These are phyloP conservation scores for Ramularia collo-cygni DNA, from an alignment of 2,329 filamentous ascomycete genomes.

Conservation along the genomic window DNA sequence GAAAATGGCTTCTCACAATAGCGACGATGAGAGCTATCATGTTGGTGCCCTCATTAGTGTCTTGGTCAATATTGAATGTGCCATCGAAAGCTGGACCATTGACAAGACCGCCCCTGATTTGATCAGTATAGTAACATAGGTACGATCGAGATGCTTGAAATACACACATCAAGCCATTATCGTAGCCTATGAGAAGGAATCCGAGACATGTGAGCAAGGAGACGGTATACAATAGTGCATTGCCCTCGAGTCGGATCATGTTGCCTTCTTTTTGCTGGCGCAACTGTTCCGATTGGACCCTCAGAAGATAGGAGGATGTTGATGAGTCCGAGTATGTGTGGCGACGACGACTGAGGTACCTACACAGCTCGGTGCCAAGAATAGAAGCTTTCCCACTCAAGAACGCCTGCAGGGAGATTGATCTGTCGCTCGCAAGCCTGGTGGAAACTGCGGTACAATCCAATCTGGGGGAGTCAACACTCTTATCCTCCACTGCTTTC, in stretches of 20 bases:
- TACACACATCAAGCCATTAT: slow-evolving; percentile 38
- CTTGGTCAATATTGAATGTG: slow-evolving; percentile 35
- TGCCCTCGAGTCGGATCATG: slow-evolving; percentile 29
- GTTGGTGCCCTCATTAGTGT: slow-evolving; percentile 28
- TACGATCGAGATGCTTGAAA: slow-evolving; percentile 18
- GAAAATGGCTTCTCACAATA: slow-evolving; percentile 22
- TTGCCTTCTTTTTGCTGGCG: slow-evolving; percentile 4
- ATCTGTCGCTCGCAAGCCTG: no score
- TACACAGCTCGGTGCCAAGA: no score
- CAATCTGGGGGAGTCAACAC: no score
- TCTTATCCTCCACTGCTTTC: no score
- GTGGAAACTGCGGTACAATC: no score
- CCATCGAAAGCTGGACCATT: slow-evolving; percentile 36
- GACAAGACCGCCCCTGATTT: slow-evolving; percentile 29
- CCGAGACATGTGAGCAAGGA: slow-evolving; percentile 41
- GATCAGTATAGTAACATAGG: slow-evolving; percentile 4
- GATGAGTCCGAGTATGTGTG: background rate
- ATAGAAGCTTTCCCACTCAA: no score
- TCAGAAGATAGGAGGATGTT: slow-evolving; percentile 3
- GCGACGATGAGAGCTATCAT: slow-evolving; percentile 43
- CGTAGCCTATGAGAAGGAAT: slow-evolving; percentile 45
- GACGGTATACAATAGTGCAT: slow-evolving; percentile 37
- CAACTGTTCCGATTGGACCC: no score
- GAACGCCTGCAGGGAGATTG: no score
- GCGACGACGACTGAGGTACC: no score